phyloP scores from a whole-genome alignment of 768 basidiomycete species.

The Mycena rebaudengoi region DNA sequence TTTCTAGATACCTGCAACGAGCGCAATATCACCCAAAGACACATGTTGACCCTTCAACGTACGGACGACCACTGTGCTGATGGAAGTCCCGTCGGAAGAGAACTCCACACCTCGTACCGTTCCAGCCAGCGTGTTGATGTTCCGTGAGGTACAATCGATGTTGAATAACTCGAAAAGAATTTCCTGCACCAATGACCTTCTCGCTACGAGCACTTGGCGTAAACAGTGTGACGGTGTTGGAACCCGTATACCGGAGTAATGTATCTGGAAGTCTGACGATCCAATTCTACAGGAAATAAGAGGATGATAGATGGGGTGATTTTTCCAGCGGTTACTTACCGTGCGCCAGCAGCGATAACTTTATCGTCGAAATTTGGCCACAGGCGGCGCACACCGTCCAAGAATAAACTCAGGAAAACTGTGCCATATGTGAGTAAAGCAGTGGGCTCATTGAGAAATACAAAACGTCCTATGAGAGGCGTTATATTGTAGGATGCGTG shows the following conservation, averaged over 20 bases:
- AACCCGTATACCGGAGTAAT: slow-evolving; percentile 24
- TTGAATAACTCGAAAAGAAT: slow-evolving; percentile 23
- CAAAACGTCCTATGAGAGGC: slow-evolving; percentile 14
- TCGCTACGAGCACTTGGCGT: slow-evolving; percentile 17
- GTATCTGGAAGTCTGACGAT: slow-evolving; percentile 22
- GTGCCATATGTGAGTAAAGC: too few species aligned
- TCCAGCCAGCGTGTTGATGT: slow-evolving; percentile 13
- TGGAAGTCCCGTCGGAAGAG: not conserved
- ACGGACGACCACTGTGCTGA: slow-evolving; percentile 10
- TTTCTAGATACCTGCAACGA: slow-evolving; percentile 15
- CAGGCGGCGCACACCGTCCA: slow-evolving; percentile 23
- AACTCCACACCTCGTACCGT: slow-evolving; percentile 6
- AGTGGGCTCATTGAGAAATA: too few species aligned
- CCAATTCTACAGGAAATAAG: not conserved
- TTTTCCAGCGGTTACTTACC: slow-evolving; percentile 13
- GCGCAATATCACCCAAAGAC: slow-evolving; percentile 3
- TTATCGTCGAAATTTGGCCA: slow-evolving; percentile 32
- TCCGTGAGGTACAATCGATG: not conserved
- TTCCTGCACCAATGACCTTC: slow-evolving; percentile 29
- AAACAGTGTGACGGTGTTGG: slow-evolving; percentile 12
- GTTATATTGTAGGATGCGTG: slow-evolving; percentile 26
- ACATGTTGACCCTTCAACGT: slow-evolving; percentile 17
- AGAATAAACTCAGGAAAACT: slow-evolving; percentile 20
- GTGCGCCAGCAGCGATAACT: slow-evolving; percentile 18
- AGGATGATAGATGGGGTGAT: not conserved